These are phyloP conservation scores for Colletotrichum sp. DNA, from an alignment of 2,329 filamentous ascomycete genomes.

Conservation along the genomic window DNA sequence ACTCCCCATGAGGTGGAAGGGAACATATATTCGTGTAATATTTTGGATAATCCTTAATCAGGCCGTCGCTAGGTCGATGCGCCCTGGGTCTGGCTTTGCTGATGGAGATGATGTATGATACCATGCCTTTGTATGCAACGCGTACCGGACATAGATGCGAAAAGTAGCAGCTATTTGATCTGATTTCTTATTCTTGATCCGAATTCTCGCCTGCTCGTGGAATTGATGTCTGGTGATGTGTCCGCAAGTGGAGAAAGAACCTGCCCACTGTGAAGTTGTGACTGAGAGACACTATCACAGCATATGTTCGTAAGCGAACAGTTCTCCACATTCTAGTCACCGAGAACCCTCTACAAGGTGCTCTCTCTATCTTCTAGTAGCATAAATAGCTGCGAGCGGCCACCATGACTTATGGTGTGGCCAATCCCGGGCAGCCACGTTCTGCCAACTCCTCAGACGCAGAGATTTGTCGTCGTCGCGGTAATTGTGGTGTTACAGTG, in stretches of 20 bases:
- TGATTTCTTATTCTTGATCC: not conserved
- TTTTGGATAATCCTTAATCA: constrained; percentile 6
- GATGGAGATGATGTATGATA: constrained; percentile 13
- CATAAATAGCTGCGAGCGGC: not conserved
- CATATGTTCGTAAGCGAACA: not conserved
- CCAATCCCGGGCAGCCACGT: no score
- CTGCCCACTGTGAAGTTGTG: accelerated
- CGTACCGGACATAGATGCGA: not conserved
- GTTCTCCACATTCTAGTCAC: accelerated
- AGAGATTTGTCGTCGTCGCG: no score
- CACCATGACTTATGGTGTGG: not conserved
- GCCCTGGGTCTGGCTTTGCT: not conserved
- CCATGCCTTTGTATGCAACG: not conserved
- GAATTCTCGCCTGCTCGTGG: no score
- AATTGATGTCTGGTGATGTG: not conserved
- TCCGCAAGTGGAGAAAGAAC: no score
- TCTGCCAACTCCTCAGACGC: no score
- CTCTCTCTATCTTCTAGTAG: accelerated
- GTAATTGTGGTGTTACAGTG: no score
- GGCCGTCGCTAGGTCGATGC: not conserved
- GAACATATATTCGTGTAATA: constrained; percentile 5
- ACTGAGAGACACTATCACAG: not conserved
- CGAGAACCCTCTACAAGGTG: not conserved
- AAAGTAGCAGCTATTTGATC: not conserved
- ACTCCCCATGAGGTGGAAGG: not conserved